Conservation (phyloP, 2,329 filamentous ascomycete species). For the Periconia macrospinosa region DNA sequence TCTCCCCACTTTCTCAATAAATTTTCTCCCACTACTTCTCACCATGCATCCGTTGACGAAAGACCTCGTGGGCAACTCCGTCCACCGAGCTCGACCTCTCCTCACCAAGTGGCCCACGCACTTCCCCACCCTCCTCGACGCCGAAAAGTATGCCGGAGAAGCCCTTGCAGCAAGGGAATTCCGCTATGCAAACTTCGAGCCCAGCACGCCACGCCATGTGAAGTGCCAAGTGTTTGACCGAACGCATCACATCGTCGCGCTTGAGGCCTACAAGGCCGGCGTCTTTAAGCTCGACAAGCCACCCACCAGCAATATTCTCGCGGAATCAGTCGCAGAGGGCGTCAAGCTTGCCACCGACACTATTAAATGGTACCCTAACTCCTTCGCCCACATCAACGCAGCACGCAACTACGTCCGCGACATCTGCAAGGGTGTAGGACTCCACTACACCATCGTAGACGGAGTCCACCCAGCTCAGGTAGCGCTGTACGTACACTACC, state of each 20-base stretch:
- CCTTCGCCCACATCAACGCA: background rate
- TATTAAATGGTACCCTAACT: background rate
- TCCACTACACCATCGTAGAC: background rate
- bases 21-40: too few species aligned
- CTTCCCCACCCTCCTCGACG: constrained; percentile 1
- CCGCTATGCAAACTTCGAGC: background rate
- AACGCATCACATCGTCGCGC: background rate
- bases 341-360: background rate
- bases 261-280: background rate
- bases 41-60: too few species aligned
- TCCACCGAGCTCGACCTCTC: background rate
- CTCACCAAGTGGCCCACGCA: background rate
- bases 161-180: background rate
- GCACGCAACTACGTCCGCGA: background rate
- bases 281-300: background rate
- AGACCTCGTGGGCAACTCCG: background rate
- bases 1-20: too few species aligned
- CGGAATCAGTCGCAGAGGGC: background rate
- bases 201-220: background rate
- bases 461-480: background rate
- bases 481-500: background rate
- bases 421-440: background rate
- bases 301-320: background rate
- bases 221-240: background rate
- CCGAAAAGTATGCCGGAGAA: background rate